Conservation (phyloP, 805 yeast species). For the Hanseniaspora nectarophila region DNA sequence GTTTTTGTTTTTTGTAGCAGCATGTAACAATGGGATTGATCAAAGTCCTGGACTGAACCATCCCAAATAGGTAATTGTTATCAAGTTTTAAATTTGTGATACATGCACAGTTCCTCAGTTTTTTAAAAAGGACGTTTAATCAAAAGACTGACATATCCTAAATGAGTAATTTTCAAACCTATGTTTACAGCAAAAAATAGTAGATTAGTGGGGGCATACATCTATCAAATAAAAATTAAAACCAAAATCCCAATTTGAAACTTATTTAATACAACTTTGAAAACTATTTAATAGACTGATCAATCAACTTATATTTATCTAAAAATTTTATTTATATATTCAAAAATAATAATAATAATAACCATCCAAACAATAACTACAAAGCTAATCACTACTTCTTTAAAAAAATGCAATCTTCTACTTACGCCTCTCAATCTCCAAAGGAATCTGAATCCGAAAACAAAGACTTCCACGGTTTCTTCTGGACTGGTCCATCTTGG, state of each 20-base stretch:
- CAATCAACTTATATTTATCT: not conserved
- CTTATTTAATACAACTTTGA: not conserved
- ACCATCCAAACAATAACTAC: conserved; percentile 7
- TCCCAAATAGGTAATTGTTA: not conserved
- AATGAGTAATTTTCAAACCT: not conserved
- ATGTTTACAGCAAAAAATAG: not conserved
- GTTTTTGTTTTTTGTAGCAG: too few relatives aligned
- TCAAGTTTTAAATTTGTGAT: too few relatives aligned
- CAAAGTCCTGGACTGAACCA: too few relatives aligned
- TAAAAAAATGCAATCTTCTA: conserved; percentile 13
- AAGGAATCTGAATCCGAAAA: conserved; percentile 14
- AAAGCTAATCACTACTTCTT: not conserved
- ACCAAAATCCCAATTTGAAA: not conserved
- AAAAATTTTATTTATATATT: not conserved
- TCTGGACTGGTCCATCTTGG: conserved; percentile 14
- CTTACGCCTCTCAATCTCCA: conserved; percentile 14
- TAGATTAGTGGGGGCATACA: not conserved
- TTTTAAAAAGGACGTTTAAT: not conserved
- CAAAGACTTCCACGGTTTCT: conserved; percentile 14
- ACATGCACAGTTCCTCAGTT: not conserved
- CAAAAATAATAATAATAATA: not conserved
- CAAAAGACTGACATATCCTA: conserved; percentile 1
- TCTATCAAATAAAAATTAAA: not conserved
- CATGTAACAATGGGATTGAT: too few relatives aligned
- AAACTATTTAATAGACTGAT: not conserved